A percentile compares a stretch with the other conserved stretches of the same genome.
phyloP scores from a whole-genome alignment of 2,329 filamentous ascomycete genomes.

The Phialocephala sp. region DNA sequence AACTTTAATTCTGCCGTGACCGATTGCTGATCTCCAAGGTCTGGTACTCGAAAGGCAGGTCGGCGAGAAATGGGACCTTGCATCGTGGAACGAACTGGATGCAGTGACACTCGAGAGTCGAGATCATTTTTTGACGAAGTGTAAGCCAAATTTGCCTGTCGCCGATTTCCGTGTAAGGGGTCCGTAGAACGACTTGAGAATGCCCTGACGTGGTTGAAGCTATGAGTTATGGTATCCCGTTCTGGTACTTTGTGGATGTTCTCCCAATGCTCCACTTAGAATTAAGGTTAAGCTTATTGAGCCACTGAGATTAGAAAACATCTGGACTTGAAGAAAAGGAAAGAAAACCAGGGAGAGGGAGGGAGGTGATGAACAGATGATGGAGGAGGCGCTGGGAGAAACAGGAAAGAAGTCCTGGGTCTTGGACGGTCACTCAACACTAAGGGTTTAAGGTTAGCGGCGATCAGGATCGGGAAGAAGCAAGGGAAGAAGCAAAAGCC shows the following conservation, averaged over 20 bases:
- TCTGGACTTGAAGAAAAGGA: background rate
- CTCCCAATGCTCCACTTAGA: background rate
- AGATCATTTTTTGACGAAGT: background rate
- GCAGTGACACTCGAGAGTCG: background rate
- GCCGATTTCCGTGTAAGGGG: no score
- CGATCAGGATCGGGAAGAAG: background rate
- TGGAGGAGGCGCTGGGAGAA: background rate
- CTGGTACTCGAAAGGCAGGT: conserved; percentile 12
- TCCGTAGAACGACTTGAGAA: no score
- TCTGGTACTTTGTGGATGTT: background rate
- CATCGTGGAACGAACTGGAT: conserved; percentile 14
- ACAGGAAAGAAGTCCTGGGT: background rate
- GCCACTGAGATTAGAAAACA: background rate
- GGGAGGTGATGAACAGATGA: no score
- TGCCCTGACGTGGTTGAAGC: no score
- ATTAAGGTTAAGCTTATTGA: background rate
- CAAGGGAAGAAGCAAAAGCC: background rate
- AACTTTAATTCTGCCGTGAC: conserved; percentile 15
- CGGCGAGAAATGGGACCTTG: conserved; percentile 21
- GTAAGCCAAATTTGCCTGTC: background rate
- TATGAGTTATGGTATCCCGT: background rate
- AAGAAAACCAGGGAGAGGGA: no score
- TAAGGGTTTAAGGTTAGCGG: background rate
- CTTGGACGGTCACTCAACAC: background rate
- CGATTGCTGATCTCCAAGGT: background rate